Evolutionary conservation across 805 yeast species (phyloP), one percentile per base, ranked within the genome.

Genomic region (Groenewaldozyma tartarivorans): DNA sequence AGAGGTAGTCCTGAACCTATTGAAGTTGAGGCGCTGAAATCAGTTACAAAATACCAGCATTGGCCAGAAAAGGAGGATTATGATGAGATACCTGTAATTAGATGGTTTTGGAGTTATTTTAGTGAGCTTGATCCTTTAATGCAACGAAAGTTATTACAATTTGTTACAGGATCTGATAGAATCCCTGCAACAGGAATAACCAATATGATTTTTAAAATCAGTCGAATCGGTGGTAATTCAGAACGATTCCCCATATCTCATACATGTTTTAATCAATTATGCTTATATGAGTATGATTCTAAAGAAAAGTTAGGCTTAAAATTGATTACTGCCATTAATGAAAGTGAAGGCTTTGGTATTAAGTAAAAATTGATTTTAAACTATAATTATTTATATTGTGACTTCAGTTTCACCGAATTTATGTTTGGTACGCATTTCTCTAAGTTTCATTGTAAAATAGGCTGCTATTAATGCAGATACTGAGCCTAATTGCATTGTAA

Each of bases 101-200:
- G 52, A 19, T 92, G 97, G 97, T 85, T 90, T 55, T 90, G 98
- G 97, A 78, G 80, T 15, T 75, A 76, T 56, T 70, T 84, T 49
- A 65, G 64, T n/a, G 51, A 61, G 7, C 56, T 79, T 40, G 54
- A 62, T 1, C 61, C 61, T 27, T 51, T 44, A 3, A 66, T 70
- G 22, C 94, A 83, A 49, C 75, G 77, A 47, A 73, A 72, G 49
- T 63, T 90, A 34, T 61, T 90, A 30, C 66, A 71, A 16, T 90
- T 90, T 57, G 77, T 88, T 2, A 88, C 96, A 0, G 96, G 97
- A 0, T 80, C 94, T 1, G 95, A 86, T 53, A 66, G 96, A 35
- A 69, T 92, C 5, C 97, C 98, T 1, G 94, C 96, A 0, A 84
- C 95, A 0, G 98, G 98, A 0, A 69, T 86, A 21, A 79, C 82